Conservation (phyloP, 2,329 filamentous ascomycete species). For the Colletotrichum incanum region DNA sequence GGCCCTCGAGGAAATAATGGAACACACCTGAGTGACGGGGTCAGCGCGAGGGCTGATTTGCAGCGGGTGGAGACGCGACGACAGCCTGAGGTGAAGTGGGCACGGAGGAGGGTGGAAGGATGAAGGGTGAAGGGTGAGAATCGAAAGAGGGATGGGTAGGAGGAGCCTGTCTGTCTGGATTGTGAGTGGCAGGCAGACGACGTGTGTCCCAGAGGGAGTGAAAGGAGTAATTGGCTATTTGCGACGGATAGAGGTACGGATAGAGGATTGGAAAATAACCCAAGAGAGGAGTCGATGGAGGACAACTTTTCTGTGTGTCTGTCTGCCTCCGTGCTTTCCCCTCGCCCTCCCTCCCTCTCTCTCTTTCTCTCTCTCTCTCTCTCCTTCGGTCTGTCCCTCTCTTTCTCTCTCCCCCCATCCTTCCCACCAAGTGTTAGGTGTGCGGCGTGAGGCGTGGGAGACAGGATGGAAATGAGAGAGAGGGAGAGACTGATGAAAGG, state of each 20-base stretch:
- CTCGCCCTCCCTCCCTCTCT: no score
- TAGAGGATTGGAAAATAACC: background rate
- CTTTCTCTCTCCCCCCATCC: background rate
- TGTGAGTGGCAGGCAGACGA: constrained; percentile 17
- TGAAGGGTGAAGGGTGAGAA: constrained; percentile 22
- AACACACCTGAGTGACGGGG: constrained; percentile 32
- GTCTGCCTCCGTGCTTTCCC: background rate
- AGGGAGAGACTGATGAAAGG: background rate
- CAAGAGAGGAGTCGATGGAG: constrained; percentile 9
- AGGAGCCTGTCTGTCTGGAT: background rate
- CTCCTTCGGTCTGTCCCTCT: background rate
- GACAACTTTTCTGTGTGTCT: background rate
- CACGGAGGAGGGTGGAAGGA: constrained; percentile 11
- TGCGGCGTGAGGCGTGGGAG: background rate
- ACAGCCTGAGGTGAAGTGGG: constrained; percentile 24
- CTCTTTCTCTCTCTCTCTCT: background rate
- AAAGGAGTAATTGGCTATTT: constrained; percentile 13
- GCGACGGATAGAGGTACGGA: background rate
- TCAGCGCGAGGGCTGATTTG: constrained; percentile 41
- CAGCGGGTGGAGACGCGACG: constrained; percentile 42
- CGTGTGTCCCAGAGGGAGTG: constrained; percentile 12
- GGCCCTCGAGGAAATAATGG: constrained; percentile 35
- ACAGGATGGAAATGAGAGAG: background rate
- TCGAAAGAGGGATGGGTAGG: constrained; percentile 2
- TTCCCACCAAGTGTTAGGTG: background rate